phyloP scores from a whole-genome alignment of 352 stramenopile genomes.

The Globisporangium recalcitrans region DNA sequence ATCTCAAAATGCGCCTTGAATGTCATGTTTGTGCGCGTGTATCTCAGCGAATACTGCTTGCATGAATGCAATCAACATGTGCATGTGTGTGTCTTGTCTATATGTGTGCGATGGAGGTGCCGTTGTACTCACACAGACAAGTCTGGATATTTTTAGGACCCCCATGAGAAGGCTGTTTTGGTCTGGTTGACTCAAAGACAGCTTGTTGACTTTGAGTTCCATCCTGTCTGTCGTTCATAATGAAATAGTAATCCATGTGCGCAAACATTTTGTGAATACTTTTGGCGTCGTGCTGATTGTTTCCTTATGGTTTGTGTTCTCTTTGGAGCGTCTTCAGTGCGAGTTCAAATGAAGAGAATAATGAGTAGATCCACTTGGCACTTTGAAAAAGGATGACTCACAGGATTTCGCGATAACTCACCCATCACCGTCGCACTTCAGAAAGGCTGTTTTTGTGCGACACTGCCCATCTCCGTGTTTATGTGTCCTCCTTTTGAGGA shows the following conservation, averaged over 20 bases:
- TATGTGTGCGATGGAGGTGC: not conserved
- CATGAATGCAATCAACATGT: slow-evolving; percentile 2
- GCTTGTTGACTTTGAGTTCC: too few species aligned
- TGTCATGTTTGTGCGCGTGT: slow-evolving; percentile 1
- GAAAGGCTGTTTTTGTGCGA: slow-evolving; percentile 1
- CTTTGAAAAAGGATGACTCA: too few species aligned
- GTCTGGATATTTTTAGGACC: not conserved
- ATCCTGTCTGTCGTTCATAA: too few species aligned
- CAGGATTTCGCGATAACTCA: slow-evolving; percentile 28
- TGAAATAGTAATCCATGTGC: too few species aligned
- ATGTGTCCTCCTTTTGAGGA: slow-evolving; percentile 18
- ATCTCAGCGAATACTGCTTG: not conserved
- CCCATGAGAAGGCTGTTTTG: not conserved
- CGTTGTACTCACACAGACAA: not conserved
- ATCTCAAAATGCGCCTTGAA: too few species aligned
- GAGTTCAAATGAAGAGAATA: too few species aligned
- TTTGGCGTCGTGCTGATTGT: too few species aligned
- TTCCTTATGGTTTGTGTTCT: too few species aligned
- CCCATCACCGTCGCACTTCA: slow-evolving; percentile 10
- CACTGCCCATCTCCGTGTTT: not conserved
- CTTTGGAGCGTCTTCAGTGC: too few species aligned
- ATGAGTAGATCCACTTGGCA: too few species aligned
- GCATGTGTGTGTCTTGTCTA: not conserved
- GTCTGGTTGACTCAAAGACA: too few species aligned
- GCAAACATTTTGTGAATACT: too few species aligned